Evolutionary conservation across 306 rosid genomes (phyloP).

Genomic region (Nissolia schottii): DNA sequence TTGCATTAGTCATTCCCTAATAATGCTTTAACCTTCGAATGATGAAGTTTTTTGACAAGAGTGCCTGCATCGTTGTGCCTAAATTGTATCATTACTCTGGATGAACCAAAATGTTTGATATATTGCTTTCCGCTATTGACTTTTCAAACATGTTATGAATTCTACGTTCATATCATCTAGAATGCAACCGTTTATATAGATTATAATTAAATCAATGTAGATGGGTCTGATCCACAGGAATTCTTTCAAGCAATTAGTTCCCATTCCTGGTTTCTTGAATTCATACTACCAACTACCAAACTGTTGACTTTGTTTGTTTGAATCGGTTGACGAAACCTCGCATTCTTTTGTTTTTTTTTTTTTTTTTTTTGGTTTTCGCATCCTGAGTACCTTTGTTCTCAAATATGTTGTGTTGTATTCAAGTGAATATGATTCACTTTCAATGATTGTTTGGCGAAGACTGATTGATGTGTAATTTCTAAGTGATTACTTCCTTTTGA

Average conservation of each 20-base stretch:
- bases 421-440: not conserved
- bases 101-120: not conserved
- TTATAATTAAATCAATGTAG: not conserved
- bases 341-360: not conserved
- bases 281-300: slow-evolving; percentile 14
- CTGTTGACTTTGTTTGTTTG: slow-evolving; percentile 9
- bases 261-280: not conserved
- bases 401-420: not conserved
- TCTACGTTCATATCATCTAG: not conserved
- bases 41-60: not conserved
- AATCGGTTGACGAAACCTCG: not conserved
- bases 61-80: not conserved
- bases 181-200: not conserved
- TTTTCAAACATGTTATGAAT: not conserved
- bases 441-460: not conserved
- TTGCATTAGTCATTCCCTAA: not conserved
- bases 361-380: not conserved
- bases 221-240: not conserved
- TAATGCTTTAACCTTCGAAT: not conserved
- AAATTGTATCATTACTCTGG: not conserved
- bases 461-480: not conserved
- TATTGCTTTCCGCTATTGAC: not conserved
- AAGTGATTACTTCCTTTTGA: not conserved
- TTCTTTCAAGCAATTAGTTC: not conserved
- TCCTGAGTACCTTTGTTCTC: not conserved